Base-by-base conservation (phyloP, 2,329 filamentous ascomycete genomes). In the Venturia carpophila region DNA sequence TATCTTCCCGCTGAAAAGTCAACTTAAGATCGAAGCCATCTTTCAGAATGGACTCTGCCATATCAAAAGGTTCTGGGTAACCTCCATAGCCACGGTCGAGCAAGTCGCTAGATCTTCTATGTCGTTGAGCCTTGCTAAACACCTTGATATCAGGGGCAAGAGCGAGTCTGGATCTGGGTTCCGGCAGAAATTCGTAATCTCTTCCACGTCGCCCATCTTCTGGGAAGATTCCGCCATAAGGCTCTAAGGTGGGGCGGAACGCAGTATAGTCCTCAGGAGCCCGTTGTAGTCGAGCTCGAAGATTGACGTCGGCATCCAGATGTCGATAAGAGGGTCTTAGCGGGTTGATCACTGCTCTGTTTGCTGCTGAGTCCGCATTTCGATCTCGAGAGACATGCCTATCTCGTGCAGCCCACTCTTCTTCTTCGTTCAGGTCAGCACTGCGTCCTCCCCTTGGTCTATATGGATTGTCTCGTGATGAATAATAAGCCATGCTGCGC, bases 271-370 rank as follows among this genome's bases (percentile, higher is more conserved):
- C 52, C 7, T 58, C 30, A 24, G 52, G 52, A 34, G 52, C 24
- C 27, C 52, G 52, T n/a, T 58, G 52, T 24, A 58, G 30, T 24
- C 52, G 52, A 58, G 52, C 52, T 58, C 52, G 52, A 58, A 58
- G 52, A n/a, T 37, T 34, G 30, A 37, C 30, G 30, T 58, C 52
- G 30, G 27, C 52, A 15, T 58, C 52, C 30, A 58, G 52, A 21
- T 58, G 52, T 58, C 52, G 52, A 15, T 58, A 58, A 34, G 52
- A 58, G 4, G 52, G 52, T 58, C 52, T 27, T 19, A 58, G 15
- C 15, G 17, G 3, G 17, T n/a, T 37, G 10, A 13, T 13, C 37
- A 2, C 27, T 37, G 37, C 52, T 37, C 52, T 58, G 15, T 37
- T 37, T 58, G 5, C 52, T 58, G 4, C 27, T 37, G 21, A 13